A percentile compares a stretch with the other conserved stretches of the same genome.
Conservation (phyloP, 2,329 filamentous ascomycete genomes). For the Amauroascus niger region DNA sequence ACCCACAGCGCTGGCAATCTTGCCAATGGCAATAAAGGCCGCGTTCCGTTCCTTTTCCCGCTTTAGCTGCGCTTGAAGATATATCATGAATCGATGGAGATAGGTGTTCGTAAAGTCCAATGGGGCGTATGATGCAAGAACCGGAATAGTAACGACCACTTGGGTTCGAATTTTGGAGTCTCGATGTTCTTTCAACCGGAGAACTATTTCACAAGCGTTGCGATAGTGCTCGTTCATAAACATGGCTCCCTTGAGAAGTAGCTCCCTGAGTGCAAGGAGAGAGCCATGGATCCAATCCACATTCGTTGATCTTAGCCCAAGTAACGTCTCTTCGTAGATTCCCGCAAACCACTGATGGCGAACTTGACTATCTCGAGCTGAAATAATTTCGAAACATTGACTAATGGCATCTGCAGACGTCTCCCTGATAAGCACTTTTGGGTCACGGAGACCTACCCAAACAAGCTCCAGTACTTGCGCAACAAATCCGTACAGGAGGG, state of each 20-base stretch:
- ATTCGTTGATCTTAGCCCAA: conserved; percentile 68
- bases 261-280: conserved; percentile 79
- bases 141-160: conserved; percentile 81
- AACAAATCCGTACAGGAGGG: conserved; percentile 90
- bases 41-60: conserved; percentile 90
- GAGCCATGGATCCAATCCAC: conserved; percentile 91
- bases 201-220: conserved; percentile 84
- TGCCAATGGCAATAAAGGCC: conserved; percentile 90
- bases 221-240: conserved; percentile 96
- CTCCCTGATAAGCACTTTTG: conserved; percentile 80
- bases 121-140: conserved; percentile 84
- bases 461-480: conserved; percentile 92
- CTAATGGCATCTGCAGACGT: conserved; percentile 89
- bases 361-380: conserved; percentile 80
- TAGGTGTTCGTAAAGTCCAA: conserved; percentile 79
- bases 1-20: conserved; percentile 91
- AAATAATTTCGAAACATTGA: conserved; percentile 91
- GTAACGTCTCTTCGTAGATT: conserved; percentile 76
- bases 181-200: conserved; percentile 84
- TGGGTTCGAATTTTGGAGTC: conserved; percentile 81
- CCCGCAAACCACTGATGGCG: conserved; percentile 80
- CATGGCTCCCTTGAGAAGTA: conserved; percentile 92
- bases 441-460: conserved; percentile 86
- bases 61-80: conserved; percentile 85
- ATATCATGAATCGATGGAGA: conserved; percentile 93